Evolutionary conservation across 2,329 filamentous ascomycete genomes (phyloP).

Genomic region (Colletotrichum brevisporum): DNA sequence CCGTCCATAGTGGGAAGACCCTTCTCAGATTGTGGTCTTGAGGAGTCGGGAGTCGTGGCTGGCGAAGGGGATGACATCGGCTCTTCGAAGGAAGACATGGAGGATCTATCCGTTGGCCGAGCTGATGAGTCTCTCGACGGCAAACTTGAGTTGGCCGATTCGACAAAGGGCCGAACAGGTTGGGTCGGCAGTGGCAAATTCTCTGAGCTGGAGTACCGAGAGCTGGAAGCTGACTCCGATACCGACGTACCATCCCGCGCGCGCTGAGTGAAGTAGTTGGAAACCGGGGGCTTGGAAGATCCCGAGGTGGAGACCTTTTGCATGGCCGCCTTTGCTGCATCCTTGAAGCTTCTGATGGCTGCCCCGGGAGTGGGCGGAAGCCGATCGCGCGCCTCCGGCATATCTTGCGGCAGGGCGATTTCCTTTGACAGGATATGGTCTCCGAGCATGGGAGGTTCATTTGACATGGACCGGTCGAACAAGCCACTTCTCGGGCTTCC

Average conservation of each 20-base stretch:
- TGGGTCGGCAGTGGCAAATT: neutral
- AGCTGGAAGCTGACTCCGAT: constrained; percentile 37
- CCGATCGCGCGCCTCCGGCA: constrained; percentile 13
- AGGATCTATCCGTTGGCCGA: constrained; percentile 37
- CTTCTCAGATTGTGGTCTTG: constrained; percentile 57
- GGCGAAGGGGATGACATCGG: constrained; percentile 50
- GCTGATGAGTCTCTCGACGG: constrained; percentile 34
- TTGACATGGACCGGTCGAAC: constrained; percentile 28
- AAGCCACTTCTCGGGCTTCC: constrained; percentile 19
- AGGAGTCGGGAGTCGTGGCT: constrained; percentile 56
- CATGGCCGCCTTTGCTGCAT: constrained; percentile 53
- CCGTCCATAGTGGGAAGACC: constrained; percentile 44
- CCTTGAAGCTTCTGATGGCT: constrained; percentile 47
- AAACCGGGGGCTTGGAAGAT: constrained; percentile 38
- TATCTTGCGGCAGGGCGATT: constrained; percentile 12
- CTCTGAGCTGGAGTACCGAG: constrained; percentile 30
- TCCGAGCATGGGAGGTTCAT: constrained; percentile 8
- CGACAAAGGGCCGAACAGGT: constrained; percentile 23
- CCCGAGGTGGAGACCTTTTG: constrained; percentile 39
- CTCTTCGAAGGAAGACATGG: constrained; percentile 53
- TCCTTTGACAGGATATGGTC: constrained; percentile 8
- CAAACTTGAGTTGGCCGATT: constrained; percentile 18
- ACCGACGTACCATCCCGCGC: constrained; percentile 20
- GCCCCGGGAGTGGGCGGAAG: constrained; percentile 17
- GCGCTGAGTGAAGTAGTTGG: constrained; percentile 31